Evolutionary conservation across 2,329 filamentous ascomycete genomes (phyloP), one percentile per base, ranked within the genome.

Genomic region (Metarhizium brunneum): DNA sequence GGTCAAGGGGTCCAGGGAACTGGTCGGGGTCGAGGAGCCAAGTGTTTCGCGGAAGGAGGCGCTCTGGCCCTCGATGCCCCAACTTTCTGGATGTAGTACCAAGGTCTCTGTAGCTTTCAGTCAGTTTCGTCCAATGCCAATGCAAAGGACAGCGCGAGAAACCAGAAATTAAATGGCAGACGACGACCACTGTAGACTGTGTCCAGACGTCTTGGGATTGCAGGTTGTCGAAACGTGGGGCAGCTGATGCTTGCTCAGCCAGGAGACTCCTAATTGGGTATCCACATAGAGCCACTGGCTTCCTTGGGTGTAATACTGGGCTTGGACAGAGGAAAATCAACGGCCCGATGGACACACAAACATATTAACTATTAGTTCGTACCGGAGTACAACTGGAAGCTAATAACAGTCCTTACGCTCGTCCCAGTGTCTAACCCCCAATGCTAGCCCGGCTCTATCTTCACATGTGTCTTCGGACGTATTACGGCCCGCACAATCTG

Each of bases 281-380:
- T 48, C 45, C 45, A 48, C 45, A 20, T 7, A 30, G 25, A 48
- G 7, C 7, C 40, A 43, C 14, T 45, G 7, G 42, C 42, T 45
- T 25, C 25, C 25, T 25, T 25, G 25, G 25, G 4, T 25, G 25
- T 25, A 25, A 25, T 25, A 25, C 8, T 30, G 20, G 45, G 20
- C 8, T 10, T 8, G 11, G 25, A 30, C 18, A 10, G 20, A 30
- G 49, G 32, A 51, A 51, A 51, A 51, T 51, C 49, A 29, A 36
- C 49, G 49, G 49, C 49, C 49, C 49, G 38, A 47, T n/a, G n/a
- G 29, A n/a, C 14, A 51, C 52, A 43, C 45, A 48, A 45, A 45
- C 5, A 5, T 45, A 45, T 45, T 45, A 11, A 8, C 32, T 8
- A 11, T 35, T 11, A 35, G 32, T 35, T 35, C 7, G 32, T 11